Evolutionary conservation across 1,284 basidiomycete genomes (phyloP), one percentile per base, ranked within the genome.

Genomic region (Cryptococcus sp.): DNA sequence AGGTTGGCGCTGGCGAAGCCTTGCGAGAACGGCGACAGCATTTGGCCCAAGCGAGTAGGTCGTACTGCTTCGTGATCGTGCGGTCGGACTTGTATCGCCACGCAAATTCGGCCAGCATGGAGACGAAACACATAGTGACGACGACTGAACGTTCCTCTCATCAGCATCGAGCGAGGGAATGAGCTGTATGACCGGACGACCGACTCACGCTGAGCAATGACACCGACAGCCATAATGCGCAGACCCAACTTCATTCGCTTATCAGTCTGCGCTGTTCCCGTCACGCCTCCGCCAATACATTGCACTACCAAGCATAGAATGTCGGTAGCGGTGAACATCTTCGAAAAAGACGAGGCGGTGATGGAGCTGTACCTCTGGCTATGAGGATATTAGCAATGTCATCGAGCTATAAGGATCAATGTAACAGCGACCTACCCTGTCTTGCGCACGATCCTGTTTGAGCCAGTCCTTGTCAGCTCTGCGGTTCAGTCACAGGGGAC

Each of bases 261-360:
- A 17, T 25, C 45, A 20, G 43, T 53, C 7, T 20, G 20, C n/a
- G n/a, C n/a, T 13, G 56, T 39, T 8, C 40, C 46, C n/a, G 51
- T 51, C 25, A 58, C 56, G 3, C 56, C 56, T 22, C 56, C 56
- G 8, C 56, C 56, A 20, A 54, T 54, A 23, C 56, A 58, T 43
- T 58, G 56, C 5, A 58, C 49, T 16, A 58, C 30, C 7, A 58
- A 46, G 27, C 56, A 58, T 16, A 58, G 13, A 35, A 58, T 53
- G 46, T 58, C 56, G 15, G 56, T 41, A 23, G 49, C 27, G 4
- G 56, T 58, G 47, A 58, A 58, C 45, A 58, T 27, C 38, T 48
- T 49, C 3, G 56, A 53, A 20, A 58, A 58, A 17, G 56, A 58
- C 20, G 50, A 41, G 17, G 56, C 19, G 2, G 56, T 58, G 47